These are phyloP conservation scores for Solanum chiquidenum DNA, from an alignment of 257 asterid species.

Conservation along the genomic window DNA sequence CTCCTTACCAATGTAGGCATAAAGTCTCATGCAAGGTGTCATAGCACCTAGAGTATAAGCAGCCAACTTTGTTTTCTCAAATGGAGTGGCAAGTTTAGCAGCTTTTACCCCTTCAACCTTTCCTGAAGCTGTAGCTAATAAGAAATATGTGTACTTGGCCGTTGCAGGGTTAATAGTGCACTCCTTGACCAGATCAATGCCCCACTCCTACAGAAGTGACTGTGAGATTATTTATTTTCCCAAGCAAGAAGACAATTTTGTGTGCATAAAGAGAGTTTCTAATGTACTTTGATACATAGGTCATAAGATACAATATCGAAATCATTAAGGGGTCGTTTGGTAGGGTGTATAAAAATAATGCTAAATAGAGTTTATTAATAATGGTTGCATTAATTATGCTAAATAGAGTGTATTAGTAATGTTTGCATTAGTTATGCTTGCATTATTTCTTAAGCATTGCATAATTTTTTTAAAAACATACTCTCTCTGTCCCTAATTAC, in stretches of 20 bases:
- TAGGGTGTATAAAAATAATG: neutral
- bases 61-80: conserved; percentile 90
- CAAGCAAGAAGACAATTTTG: neutral
- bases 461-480: neutral
- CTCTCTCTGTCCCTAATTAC: too few species aligned
- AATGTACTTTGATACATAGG: neutral
- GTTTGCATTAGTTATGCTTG: neutral
- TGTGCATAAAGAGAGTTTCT: neutral
- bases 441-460: neutral
- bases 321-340: neutral
- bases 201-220: conserved; percentile 64
- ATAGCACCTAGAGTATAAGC: conserved; percentile 94
- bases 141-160: conserved; percentile 62
- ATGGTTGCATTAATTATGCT: too few species aligned
- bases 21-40: conserved; percentile 94
- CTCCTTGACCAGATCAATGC: conserved; percentile 45
- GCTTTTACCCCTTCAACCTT: conserved; percentile 75
- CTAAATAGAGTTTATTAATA: neutral
- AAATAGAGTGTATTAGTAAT: neutral
- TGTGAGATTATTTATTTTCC: neutral
- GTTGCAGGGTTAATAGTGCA: conserved; percentile 53
- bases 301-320: neutral
- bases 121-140: conserved; percentile 86
- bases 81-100: conserved; percentile 82
- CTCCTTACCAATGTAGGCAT: conserved; percentile 82